phyloP scores from a whole-genome alignment of 495 filamentous ascomycete genomes.

The Articulospora tetracladia region DNA sequence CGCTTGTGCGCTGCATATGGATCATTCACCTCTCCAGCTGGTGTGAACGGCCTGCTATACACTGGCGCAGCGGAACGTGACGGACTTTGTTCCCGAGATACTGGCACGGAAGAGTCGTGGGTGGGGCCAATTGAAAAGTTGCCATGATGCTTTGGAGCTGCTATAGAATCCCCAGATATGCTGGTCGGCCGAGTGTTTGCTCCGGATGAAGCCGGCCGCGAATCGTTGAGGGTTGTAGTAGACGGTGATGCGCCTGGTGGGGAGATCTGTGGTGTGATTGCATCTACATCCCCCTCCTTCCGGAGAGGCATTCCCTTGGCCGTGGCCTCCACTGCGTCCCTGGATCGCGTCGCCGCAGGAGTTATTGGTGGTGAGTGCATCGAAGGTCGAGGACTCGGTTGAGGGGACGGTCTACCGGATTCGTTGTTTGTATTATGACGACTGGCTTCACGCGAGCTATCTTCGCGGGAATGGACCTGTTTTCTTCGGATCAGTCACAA shows the following conservation, averaged over 20 bases:
- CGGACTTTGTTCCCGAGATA: constrained; percentile 61
- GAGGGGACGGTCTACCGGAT: constrained; percentile 28
- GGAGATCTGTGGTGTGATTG: constrained; percentile 64
- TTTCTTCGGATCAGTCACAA: constrained; percentile 11
- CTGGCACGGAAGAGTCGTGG: constrained; percentile 57
- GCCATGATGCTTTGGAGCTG: constrained; percentile 51
- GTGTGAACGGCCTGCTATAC: constrained; percentile 68
- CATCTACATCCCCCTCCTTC: constrained; percentile 34
- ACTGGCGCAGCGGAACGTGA: constrained; percentile 52
- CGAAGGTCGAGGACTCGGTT: constrained; percentile 32
- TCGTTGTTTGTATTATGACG: constrained; percentile 24
- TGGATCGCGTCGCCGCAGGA: constrained; percentile 67
- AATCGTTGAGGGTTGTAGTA: constrained; percentile 25
- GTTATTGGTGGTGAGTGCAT: constrained; percentile 90
- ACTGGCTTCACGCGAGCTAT: constrained; percentile 26
- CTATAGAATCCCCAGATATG: constrained; percentile 11
- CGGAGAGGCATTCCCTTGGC: constrained; percentile 27
- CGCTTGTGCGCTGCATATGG: constrained; percentile 84
- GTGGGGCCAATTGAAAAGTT: constrained; percentile 69
- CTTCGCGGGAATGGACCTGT: constrained; percentile 32
- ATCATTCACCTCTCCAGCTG: constrained; percentile 77
- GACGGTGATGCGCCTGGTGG: constrained; percentile 37
- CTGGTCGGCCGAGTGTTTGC: constrained; percentile 15
- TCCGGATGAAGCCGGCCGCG: constrained; percentile 19
- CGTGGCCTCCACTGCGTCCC: constrained; percentile 32